A percentile compares a stretch with the other conserved stretches of the same genome.
These are phyloP conservation scores for Lignosus rhinocerotis DNA, from an alignment of 1,284 basidiomycete species.

Conservation along the genomic window DNA sequence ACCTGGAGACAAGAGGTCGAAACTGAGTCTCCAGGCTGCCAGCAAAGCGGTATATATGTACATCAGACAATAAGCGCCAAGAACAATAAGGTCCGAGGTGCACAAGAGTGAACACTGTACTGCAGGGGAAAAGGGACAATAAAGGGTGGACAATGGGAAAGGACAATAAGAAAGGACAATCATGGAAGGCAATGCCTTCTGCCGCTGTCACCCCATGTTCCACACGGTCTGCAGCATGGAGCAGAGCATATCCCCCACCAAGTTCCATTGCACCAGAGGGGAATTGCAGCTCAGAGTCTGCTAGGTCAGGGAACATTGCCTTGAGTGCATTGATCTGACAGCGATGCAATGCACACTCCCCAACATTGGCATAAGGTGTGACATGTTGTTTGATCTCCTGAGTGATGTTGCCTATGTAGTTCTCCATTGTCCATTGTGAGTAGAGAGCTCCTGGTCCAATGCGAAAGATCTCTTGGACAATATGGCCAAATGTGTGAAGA, in stretches of 20 bases:
- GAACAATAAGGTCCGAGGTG: no score
- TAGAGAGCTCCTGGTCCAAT: conserved; percentile 18
- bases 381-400: conserved; percentile 25
- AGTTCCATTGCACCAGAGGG: neutral
- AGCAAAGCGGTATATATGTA: no score
- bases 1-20: no score
- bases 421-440: conserved; percentile 28
- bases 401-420: conserved; percentile 27
- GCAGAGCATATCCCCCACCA: neutral
- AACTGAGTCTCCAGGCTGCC: no score
- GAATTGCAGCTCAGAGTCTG: neutral
- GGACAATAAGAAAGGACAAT: no score
- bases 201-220: neutral
- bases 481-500: conserved; percentile 24
- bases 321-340: conserved; percentile 20
- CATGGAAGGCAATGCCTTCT: neutral
- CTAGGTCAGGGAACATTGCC: neutral
- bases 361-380: conserved; percentile 25
- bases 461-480: conserved; percentile 12
- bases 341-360: conserved; percentile 14
- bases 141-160: no score
- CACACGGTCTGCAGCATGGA: neutral
- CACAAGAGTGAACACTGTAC: no score
- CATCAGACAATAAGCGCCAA: no score
- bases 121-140: no score